phyloP scores from a whole-genome alignment of 306 rosid genomes.

The Ziziphus jujuba region DNA sequence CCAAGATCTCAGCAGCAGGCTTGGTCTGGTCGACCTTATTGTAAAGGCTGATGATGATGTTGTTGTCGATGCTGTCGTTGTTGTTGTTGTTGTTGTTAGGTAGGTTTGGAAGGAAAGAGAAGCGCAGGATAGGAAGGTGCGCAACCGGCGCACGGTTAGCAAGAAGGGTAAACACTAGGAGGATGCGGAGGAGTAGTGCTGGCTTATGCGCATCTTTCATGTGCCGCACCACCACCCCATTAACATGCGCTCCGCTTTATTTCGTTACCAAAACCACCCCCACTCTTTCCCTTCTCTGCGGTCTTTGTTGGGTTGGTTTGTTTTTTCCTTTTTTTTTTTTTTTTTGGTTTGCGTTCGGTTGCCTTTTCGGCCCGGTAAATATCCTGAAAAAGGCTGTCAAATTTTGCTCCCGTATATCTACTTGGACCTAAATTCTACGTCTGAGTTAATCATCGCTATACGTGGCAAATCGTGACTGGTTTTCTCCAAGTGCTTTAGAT shows the following conservation, averaged over 20 bases:
- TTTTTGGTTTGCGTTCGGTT: background rate
- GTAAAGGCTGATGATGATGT: slow-evolving; percentile 1
- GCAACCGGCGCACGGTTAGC: slow-evolving; percentile 51
- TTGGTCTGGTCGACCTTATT: background rate
- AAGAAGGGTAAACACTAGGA: slow-evolving; percentile 53
- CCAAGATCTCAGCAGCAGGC: slow-evolving; percentile 33
- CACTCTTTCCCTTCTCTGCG: too few relatives aligned
- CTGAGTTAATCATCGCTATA: slow-evolving; percentile 7
- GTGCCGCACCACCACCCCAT: slow-evolving; percentile 26
- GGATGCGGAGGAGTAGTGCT: slow-evolving; percentile 28
- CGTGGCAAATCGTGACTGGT: slow-evolving; percentile 27
- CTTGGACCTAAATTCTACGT: background rate
- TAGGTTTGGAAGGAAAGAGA: slow-evolving; percentile 21
- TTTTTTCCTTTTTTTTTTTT: too few relatives aligned
- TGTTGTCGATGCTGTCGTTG: slow-evolving; percentile 9
- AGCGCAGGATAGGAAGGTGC: slow-evolving; percentile 59
- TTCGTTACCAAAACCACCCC: slow-evolving; percentile 5
- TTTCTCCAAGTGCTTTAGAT: too few relatives aligned
- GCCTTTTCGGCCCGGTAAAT: too few relatives aligned
- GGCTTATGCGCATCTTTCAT: slow-evolving; percentile 45
- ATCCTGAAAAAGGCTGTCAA: too few relatives aligned
- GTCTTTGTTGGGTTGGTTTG: too few relatives aligned
- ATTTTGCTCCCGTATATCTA: background rate
- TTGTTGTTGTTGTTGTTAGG: slow-evolving; percentile 2
- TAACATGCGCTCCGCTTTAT: slow-evolving; percentile 4